Evolutionary conservation across 2,329 filamentous ascomycete genomes (phyloP), one percentile per base, ranked within the genome.

Genomic region (Aspergillus sp.): DNA sequence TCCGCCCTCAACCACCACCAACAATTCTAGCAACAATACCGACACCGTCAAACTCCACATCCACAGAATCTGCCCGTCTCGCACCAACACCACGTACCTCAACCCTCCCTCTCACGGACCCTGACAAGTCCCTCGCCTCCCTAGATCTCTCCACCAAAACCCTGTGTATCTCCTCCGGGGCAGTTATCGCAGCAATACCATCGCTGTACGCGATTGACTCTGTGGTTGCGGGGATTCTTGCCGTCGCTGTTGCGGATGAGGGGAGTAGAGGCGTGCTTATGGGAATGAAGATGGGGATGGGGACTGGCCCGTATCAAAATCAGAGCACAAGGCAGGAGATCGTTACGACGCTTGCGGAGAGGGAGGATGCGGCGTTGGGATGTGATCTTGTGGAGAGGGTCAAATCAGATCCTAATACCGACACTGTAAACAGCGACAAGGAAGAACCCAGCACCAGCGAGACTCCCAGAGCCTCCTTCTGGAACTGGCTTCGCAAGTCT

Each of bases 191-290:
- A 5, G 67, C 65, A 0, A 68, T 76, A 7, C 71, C 71, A 1
- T 74, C 71, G 5, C 55, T 75, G 25, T 76, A 76, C 49, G 69
- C 70, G 6, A 70, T 76, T 32, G 74, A 77, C 52, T 71, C 72
- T 4, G 56, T 76, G 10, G 59, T 77, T 41, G 68, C 71, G 1
- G 68, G 73, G 4, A 61, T 76, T 6, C 56, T 77, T 15, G 65
- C 70, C 2, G 67, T 75, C 13, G 71, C 71, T 1, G 63, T 73
- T 45, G 68, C 70, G 1, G 73, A 75, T 44, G 61, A 70, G 46
- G 53, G 58, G 10, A 72, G 67, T 1, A 72, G 67, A 22, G 61
- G 61, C 0, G 59, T 70, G 5, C 53, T 75, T 3, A 65, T 62
- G 4, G 61, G 64, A 25, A 70, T 72, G 60, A 51, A 57, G 4